A percentile compares a stretch with the other conserved stretches of the same genome.
Evolutionary conservation across 768 basidiomycete genomes (phyloP).

Genomic region (Boletus rubescentipes): DNA sequence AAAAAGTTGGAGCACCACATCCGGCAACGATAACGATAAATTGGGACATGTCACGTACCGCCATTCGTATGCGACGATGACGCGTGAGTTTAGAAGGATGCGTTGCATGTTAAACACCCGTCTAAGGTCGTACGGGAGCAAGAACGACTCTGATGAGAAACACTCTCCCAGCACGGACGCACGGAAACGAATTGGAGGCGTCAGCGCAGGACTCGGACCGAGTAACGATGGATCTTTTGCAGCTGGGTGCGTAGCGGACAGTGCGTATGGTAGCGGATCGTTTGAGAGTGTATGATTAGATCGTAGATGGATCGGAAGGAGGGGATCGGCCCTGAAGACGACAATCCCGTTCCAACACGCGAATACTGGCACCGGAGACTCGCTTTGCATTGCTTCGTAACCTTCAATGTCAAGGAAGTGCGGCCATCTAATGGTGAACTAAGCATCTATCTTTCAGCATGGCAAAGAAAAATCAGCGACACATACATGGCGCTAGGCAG

Average conservation of each 20-base stretch:
- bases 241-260: conserved; percentile 17
- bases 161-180: conserved; percentile 17
- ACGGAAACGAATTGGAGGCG: conserved; percentile 17
- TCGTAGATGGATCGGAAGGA: conserved; percentile 40
- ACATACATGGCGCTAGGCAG: conserved; percentile 18
- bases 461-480: neutral
- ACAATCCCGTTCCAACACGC: conserved; percentile 48
- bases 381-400: conserved; percentile 35
- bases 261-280: conserved; percentile 22
- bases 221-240: conserved; percentile 5
- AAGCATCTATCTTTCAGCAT: neutral
- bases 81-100: conserved; percentile 40
- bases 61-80: conserved; percentile 38
- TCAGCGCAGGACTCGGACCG: conserved; percentile 20
- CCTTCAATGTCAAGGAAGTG: conserved; percentile 41
- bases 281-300: conserved; percentile 37
- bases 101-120: conserved; percentile 37
- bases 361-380: conserved; percentile 43
- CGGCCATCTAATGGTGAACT: conserved; percentile 31
- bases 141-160: conserved; percentile 38
- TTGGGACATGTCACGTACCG: conserved; percentile 13
- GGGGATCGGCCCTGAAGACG: conserved; percentile 40
- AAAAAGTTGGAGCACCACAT: neutral
- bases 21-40: too few relatives aligned
- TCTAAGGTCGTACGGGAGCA: conserved; percentile 43